Percentiles rank a stretch among this genome's conserved stretches.
Conservation (phyloP, 768 basidiomycete genomes). For the Tricholoma furcatifolium region DNA sequence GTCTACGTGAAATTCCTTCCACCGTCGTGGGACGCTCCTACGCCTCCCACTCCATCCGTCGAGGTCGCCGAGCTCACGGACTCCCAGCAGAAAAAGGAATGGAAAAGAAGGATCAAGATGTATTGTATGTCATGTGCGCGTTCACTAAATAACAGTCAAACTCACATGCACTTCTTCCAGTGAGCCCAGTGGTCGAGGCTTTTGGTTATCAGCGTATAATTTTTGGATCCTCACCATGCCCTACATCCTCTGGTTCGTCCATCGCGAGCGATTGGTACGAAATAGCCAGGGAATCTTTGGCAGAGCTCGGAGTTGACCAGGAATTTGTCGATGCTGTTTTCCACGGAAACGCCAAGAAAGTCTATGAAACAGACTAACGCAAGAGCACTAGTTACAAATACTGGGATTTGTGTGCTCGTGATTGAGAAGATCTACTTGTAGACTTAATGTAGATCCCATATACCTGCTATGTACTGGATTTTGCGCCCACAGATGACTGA, state of each 20-base stretch:
- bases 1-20: slow-evolving; percentile 75
- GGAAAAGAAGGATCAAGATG: slow-evolving; percentile 78
- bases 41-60: slow-evolving; percentile 43
- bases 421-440: neutral
- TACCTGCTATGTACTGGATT: neutral
- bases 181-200: slow-evolving; percentile 80
- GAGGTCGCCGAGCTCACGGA: slow-evolving; percentile 36
- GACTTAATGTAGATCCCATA: neutral
- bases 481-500: neutral
- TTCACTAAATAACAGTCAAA: neutral
- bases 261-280: slow-evolving; percentile 76
- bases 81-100: slow-evolving; percentile 57
- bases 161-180: slow-evolving; percentile 35
- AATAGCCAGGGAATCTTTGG: slow-evolving; percentile 73
- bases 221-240: slow-evolving; percentile 74
- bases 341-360: slow-evolving; percentile 44
- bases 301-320: slow-evolving; percentile 79
- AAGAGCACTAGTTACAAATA: neutral
- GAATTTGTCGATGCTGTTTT: slow-evolving; percentile 77
- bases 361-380: slow-evolving; percentile 34
- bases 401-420: neutral
- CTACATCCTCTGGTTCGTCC: slow-evolving; percentile 43
- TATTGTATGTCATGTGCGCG: slow-evolving; percentile 57
- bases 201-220: slow-evolving; percentile 84
- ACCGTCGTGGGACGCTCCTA: slow-evolving; percentile 68